phyloP scores from a whole-genome alignment of 306 rosid genomes.

The Castanopsis chinensis region DNA sequence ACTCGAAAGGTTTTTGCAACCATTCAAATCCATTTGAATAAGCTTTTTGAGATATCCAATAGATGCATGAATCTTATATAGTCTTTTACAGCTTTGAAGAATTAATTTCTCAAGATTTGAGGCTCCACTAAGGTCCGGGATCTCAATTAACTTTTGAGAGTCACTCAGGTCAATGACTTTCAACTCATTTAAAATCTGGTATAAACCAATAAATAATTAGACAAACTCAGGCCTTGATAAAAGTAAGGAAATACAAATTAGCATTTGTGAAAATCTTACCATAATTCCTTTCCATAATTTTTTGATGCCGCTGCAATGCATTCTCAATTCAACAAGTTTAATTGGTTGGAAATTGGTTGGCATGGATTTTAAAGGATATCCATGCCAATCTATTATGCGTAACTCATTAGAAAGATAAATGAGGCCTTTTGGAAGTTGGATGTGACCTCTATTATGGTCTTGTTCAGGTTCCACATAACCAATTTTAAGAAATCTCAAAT shows the following conservation, averaged over 20 bases:
- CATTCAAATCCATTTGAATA: not conserved
- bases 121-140: not conserved
- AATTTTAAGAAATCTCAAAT: not conserved
- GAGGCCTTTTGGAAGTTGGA: not conserved
- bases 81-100: not conserved
- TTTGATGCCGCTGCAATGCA: not conserved
- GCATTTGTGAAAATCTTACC: not conserved
- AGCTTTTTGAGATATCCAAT: not conserved
- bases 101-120: not conserved
- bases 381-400: not conserved
- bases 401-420: not conserved
- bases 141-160: not conserved
- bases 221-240: no score
- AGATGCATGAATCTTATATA: not conserved
- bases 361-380: not conserved
- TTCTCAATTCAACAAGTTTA: not conserved
- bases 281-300: not conserved
- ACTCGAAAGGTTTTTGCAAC: not conserved
- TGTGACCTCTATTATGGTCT: fast-evolving
- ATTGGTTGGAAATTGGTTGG: not conserved
- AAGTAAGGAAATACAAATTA: not conserved
- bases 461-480: fast-evolving
- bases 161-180: not conserved
- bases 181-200: not conserved
- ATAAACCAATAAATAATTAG: not conserved